These are phyloP conservation scores for Thraustochytrium sp. DNA, from an alignment of 352 stramenopile genomes.

Conservation along the genomic window DNA sequence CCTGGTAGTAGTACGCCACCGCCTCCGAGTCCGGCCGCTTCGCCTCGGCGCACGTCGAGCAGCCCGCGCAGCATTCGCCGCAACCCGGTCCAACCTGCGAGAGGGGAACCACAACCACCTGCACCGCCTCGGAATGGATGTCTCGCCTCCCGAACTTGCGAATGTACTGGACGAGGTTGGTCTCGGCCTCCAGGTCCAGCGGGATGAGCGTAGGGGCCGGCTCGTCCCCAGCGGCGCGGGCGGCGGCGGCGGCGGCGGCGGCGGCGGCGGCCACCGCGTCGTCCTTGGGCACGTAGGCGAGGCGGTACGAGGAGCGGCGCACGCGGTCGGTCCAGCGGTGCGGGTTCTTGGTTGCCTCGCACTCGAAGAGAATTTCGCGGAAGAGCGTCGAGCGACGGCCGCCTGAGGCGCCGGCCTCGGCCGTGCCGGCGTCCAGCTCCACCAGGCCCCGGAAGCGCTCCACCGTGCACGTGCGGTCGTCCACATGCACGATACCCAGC, in stretches of 20 bases:
- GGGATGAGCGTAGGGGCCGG: neutral
- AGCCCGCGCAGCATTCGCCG: neutral
- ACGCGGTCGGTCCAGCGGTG: constrained; percentile 15
- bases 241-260: neutral
- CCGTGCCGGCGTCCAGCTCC: neutral
- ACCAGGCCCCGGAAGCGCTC: neutral
- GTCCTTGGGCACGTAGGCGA: neutral
- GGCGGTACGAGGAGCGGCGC: neutral
- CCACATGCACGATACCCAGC: neutral
- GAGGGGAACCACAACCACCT: constrained; percentile 15
- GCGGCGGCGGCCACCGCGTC: neutral
- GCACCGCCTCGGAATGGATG: neutral
- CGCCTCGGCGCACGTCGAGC: neutral
- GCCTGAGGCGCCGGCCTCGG: neutral
- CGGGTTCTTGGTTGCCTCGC: constrained; percentile 9
- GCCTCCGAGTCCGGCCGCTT: neutral
- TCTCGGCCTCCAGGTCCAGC: neutral
- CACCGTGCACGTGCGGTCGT: constrained; percentile 9
- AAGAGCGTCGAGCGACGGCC: constrained; percentile 14
- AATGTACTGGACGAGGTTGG: neutral
- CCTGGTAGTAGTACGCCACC: neutral
- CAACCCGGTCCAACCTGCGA: constrained; percentile 33
- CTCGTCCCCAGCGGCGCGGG: neutral
- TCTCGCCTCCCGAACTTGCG: neutral
- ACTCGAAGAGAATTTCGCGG: constrained; percentile 23